A percentile compares a stretch with the other conserved stretches of the same genome.
phyloP scores from a whole-genome alignment of 768 basidiomycete genomes.

The Lactifluus echinatus region DNA sequence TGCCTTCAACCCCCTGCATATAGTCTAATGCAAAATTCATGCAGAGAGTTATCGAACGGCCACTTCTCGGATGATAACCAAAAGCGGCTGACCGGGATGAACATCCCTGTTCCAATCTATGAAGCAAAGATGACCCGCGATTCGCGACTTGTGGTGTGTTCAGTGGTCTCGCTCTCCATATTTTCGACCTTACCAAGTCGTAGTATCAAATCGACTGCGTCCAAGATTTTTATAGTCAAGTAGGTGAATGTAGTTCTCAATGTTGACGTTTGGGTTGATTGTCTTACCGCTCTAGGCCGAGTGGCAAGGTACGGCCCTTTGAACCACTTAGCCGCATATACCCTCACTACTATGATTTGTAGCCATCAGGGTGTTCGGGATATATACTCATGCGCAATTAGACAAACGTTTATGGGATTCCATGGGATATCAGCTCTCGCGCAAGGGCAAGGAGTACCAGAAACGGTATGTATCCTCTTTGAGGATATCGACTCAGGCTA shows the following conservation, averaged over 20 bases:
- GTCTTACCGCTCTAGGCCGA: constrained; percentile 26
- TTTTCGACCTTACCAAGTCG: background rate
- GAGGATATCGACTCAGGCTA: background rate
- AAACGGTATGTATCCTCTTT: constrained; percentile 32
- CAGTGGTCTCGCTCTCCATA: background rate
- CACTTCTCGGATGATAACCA: constrained; percentile 65
- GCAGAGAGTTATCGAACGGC: constrained; percentile 59
- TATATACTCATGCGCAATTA: constrained; percentile 42
- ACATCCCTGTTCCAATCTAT: constrained; percentile 46
- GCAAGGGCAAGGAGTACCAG: constrained; percentile 45
- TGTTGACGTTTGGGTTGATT: background rate
- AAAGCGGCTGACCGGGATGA: constrained; percentile 41
- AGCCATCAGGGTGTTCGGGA: constrained; percentile 44
- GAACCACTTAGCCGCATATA: background rate
- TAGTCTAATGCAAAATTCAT: background rate
- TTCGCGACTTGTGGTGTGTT: constrained; percentile 17
- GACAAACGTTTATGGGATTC: constrained; percentile 39
- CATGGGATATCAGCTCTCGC: constrained; percentile 34
- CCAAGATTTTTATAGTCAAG: constrained; percentile 16
- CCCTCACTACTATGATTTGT: background rate
- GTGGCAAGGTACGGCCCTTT: constrained; percentile 28
- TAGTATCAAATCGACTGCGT: constrained; percentile 25
- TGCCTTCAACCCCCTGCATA: background rate
- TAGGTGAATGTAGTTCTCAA: background rate
- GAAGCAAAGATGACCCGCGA: constrained; percentile 55